phyloP scores from a whole-genome alignment of 2,329 filamentous ascomycete species.

The Ophiostoma himal-ulmi region DNA sequence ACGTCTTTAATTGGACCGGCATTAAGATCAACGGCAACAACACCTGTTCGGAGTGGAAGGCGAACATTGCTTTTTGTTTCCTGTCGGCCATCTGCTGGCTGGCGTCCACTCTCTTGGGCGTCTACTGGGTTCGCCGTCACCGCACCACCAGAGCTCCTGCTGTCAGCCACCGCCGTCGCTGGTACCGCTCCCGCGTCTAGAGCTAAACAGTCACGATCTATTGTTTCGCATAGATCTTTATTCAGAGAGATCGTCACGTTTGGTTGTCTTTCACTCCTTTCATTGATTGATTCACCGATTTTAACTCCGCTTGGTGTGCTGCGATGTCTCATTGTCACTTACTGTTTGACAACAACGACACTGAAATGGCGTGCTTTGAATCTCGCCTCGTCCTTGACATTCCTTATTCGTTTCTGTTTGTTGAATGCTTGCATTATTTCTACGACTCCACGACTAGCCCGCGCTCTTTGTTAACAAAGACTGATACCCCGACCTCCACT shows the following conservation, averaged over 20 bases:
- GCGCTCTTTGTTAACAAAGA: not conserved
- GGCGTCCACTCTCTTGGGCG: slow-evolving; percentile 52
- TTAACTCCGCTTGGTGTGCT: not conserved
- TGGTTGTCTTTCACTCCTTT: not conserved
- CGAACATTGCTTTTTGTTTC: slow-evolving; percentile 66
- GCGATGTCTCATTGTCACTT: not conserved
- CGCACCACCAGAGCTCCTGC: slow-evolving; percentile 28
- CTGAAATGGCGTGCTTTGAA: not conserved
- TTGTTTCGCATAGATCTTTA: not conserved
- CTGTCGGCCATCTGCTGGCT: slow-evolving; percentile 67
- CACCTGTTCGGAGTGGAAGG: slow-evolving; percentile 63
- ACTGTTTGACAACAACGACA: not conserved
- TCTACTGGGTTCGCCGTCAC: slow-evolving; percentile 48
- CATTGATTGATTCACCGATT: not conserved
- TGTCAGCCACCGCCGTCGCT: slow-evolving; percentile 31
- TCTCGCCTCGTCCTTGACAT: not conserved
- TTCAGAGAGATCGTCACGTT: not conserved
- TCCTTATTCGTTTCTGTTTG: not conserved
- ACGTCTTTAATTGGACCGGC: slow-evolving; percentile 55
- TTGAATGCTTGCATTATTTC: not conserved
- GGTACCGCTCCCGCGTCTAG: slow-evolving; percentile 41
- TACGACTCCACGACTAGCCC: not conserved
- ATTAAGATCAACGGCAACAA: slow-evolving; percentile 44
- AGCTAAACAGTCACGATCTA: not conserved
- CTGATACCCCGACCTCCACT: slow-evolving; percentile 1